Conservation (phyloP, 2,329 filamentous ascomycete species). For the Beauveria bassiana region DNA sequence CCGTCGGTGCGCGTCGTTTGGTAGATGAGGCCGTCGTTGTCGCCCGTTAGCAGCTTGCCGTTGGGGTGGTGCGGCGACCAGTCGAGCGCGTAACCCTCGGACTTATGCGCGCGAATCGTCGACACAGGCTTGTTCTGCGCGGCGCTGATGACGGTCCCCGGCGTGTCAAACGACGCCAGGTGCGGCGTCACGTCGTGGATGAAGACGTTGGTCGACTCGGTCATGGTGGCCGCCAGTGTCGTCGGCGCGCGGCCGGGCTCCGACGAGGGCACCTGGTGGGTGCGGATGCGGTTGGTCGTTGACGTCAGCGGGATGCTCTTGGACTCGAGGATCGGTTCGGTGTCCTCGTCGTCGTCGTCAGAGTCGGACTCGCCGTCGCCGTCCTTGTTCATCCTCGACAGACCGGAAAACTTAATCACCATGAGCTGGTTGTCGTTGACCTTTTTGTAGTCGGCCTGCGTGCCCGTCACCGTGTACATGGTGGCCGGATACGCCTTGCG, state of each 20-base stretch:
- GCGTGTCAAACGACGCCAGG: conserved; percentile 80
- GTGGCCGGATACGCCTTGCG: conserved; percentile 92
- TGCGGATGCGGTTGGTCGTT: conserved; percentile 89
- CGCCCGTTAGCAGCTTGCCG: conserved; percentile 84
- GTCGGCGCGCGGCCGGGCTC: conserved; percentile 66
- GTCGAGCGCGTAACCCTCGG: conserved; percentile 93
- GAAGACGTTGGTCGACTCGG: conserved; percentile 77
- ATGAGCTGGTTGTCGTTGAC: conserved; percentile 87
- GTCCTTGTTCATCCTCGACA: conserved; percentile 76
- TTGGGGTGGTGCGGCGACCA: conserved; percentile 75
- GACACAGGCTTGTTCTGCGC: conserved; percentile 82
- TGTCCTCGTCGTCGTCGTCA: conserved; percentile 64
- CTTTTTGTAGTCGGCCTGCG: conserved; percentile 71
- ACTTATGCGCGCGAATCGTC: conserved; percentile 84
- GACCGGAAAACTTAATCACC: conserved; percentile 90
- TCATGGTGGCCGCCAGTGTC: conserved; percentile 86
- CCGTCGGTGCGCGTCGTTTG: conserved; percentile 78
- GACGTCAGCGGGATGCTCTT: conserved; percentile 78
- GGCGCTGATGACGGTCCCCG: conserved; percentile 70
- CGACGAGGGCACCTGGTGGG: conserved; percentile 67
- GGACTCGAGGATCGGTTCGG: conserved; percentile 89
- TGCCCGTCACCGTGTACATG: conserved; percentile 90
- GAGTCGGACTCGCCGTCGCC: conserved; percentile 53
- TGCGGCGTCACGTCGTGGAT: conserved; percentile 94
- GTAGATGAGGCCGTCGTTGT: conserved; percentile 86